Conservation (phyloP, 208 protist species). For the Acanthamoeba healyi region DNA sequence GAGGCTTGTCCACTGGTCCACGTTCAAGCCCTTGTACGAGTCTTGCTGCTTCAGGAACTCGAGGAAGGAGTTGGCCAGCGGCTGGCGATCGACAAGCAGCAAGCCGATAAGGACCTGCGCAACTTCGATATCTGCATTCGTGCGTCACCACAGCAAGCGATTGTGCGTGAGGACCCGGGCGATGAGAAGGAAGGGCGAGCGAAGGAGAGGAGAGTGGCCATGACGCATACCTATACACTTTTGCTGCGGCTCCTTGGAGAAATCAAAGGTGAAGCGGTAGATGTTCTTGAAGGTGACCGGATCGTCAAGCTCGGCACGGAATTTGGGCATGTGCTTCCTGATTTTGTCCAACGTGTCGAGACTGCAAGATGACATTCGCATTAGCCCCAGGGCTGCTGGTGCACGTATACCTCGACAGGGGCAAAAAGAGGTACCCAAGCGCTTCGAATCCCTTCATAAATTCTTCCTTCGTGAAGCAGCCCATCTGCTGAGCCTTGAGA, state of each 20-base stretch:
- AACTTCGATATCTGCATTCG: slow-evolving; percentile 56
- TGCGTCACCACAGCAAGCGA: too few species aligned
- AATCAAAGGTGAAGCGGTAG: slow-evolving; percentile 70
- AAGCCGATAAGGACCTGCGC: slow-evolving; percentile 46
- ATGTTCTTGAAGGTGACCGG: slow-evolving; percentile 63
- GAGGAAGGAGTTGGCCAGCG: slow-evolving; percentile 58
- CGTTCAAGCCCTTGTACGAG: slow-evolving; percentile 69
- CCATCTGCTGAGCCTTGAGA: slow-evolving; percentile 66
- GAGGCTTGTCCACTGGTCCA: slow-evolving; percentile 74
- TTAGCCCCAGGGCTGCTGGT: background rate
- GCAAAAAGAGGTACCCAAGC: slow-evolving; percentile 21
- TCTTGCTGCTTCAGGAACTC: slow-evolving; percentile 74
- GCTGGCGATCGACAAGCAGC: slow-evolving; percentile 39
- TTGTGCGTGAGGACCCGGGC: background rate
- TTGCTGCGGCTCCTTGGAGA: slow-evolving; percentile 71
- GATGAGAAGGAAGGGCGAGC: background rate
- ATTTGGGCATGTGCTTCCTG: slow-evolving; percentile 62
- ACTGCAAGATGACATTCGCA: background rate
- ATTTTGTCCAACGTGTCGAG: slow-evolving; percentile 72
- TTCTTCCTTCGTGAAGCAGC: slow-evolving; percentile 69
- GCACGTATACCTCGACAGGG: background rate
- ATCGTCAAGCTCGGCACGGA: slow-evolving; percentile 45
- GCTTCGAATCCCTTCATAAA: slow-evolving; percentile 71
- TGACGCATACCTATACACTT: slow-evolving; percentile 44
- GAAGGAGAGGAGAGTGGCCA: background rate